Conservation (phyloP, 1,284 basidiomycete genomes). For the Cutaneotrichosporon spelunceum region DNA sequence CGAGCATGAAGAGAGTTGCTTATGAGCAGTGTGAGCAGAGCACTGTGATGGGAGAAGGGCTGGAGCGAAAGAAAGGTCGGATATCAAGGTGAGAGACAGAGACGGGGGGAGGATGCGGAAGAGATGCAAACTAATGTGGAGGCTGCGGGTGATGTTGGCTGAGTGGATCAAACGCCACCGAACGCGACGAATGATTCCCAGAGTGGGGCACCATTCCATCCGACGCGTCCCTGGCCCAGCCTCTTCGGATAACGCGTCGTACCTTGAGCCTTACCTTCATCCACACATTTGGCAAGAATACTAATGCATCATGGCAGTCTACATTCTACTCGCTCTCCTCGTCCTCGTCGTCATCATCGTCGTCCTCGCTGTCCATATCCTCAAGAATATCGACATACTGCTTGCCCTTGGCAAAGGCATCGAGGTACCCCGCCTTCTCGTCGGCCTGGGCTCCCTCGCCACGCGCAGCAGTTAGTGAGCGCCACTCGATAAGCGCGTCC, state of each 20-base stretch:
- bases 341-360: slow-evolving; percentile 41
- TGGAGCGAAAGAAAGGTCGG: background rate
- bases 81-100: background rate
- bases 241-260: background rate
- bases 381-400: slow-evolving; percentile 48
- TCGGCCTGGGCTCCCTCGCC: slow-evolving; percentile 43
- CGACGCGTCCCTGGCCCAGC: background rate
- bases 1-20: background rate
- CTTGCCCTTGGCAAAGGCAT: slow-evolving; percentile 43
- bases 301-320: slow-evolving; percentile 13
- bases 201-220: slow-evolving; percentile 7
- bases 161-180: background rate
- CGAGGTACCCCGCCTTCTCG: slow-evolving; percentile 36
- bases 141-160: background rate
- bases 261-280: too few species aligned
- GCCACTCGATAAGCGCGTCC: slow-evolving; percentile 50
- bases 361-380: slow-evolving; percentile 47
- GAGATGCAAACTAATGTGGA: background rate
- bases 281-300: background rate
- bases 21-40: background rate
- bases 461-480: slow-evolving; percentile 37
- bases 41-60: background rate
- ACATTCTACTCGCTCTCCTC: slow-evolving; percentile 26
- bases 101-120: background rate
- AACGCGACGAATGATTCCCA: slow-evolving; percentile 5